These are phyloP conservation scores for Skeletonema potamos DNA, from an alignment of 108 stramenopile species.

Conservation along the genomic window DNA sequence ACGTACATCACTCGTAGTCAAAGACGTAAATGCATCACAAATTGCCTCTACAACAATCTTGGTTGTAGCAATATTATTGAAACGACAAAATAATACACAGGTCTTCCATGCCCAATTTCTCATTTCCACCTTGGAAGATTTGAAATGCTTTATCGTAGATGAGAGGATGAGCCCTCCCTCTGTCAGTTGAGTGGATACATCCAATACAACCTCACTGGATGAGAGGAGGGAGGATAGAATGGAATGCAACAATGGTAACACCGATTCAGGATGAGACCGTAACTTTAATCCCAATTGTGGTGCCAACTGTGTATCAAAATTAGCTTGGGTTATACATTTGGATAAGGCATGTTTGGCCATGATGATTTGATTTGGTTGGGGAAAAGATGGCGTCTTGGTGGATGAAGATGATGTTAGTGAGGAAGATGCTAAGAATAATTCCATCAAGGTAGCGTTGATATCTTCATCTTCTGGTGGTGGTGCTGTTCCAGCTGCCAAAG, in stretches of 20 bases:
- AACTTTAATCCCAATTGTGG: conserved; percentile 30
- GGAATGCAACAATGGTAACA: conserved; percentile 2
- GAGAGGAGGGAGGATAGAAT: conserved; percentile 11
- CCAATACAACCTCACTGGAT: not conserved
- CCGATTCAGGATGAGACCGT: conserved; percentile 34
- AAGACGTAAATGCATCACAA: conserved; percentile 20
- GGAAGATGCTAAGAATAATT: not conserved
- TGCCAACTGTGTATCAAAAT: conserved; percentile 21
- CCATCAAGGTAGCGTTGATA: not conserved
- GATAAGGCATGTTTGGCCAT: conserved; percentile 9
- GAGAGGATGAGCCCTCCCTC: conserved; percentile 22
- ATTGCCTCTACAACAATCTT: conserved; percentile 8
- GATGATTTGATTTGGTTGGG: conserved; percentile 1
- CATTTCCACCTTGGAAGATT: conserved; percentile 37
- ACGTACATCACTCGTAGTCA: conserved; percentile 44
- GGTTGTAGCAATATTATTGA: not conserved
- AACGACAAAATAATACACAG: conserved; percentile 16
- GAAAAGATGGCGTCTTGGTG: conserved; percentile 2
- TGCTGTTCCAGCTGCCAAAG: conserved; percentile 15
- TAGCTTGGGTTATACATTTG: not conserved
- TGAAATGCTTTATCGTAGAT: conserved; percentile 32
- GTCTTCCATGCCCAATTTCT: conserved; percentile 23
- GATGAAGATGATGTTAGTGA: not conserved
- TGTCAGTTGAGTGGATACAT: conserved; percentile 4
- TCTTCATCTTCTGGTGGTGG: not conserved